These are phyloP conservation scores for Byssoonygena ceratinophila DNA, from an alignment of 2,329 filamentous ascomycete genomes.

Conservation along the genomic window DNA sequence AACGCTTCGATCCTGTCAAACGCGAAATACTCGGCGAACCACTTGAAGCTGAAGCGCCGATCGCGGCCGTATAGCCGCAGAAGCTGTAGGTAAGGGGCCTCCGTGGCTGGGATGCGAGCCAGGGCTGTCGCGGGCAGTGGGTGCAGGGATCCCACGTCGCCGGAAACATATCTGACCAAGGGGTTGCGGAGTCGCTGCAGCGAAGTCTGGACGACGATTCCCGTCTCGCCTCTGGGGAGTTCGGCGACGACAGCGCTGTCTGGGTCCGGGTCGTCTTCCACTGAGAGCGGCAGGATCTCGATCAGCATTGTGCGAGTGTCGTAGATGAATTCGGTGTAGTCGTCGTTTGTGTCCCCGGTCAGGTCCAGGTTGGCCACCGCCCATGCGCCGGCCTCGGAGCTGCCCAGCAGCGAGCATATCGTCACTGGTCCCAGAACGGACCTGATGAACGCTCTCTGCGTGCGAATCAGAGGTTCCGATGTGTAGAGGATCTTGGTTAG, in stretches of 20 bases:
- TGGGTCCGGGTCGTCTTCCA: not conserved
- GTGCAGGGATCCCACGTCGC: constrained; percentile 37
- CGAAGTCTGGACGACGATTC: constrained; percentile 36
- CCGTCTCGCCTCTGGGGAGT: constrained; percentile 26
- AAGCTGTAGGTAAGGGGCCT: constrained; percentile 24
- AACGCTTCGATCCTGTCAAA: constrained; percentile 25
- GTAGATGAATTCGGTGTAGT: constrained; percentile 30
- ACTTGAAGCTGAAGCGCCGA: constrained; percentile 36
- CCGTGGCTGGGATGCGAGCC: constrained; percentile 16
- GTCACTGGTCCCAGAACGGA: constrained; percentile 25
- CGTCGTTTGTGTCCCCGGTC: constrained; percentile 16
- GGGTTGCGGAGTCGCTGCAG: constrained; percentile 37
- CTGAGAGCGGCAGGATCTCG: constrained; percentile 29
- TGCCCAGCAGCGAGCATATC: constrained; percentile 36
- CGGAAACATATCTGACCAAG: constrained; percentile 36
- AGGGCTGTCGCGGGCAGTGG: constrained; percentile 21
- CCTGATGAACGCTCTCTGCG: constrained; percentile 28
- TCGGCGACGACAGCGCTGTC: not conserved
- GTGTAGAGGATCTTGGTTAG: constrained; percentile 39
- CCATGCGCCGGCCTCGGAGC: constrained; percentile 37
- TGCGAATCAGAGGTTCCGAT: constrained; percentile 31
- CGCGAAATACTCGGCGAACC: constrained; percentile 33
- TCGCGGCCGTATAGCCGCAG: constrained; percentile 37
- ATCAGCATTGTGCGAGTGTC: constrained; percentile 31
- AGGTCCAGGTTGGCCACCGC: constrained; percentile 27